Base-by-base conservation (phyloP, 2,329 filamentous ascomycete species). In the Neoascochyta sp. region DNA sequence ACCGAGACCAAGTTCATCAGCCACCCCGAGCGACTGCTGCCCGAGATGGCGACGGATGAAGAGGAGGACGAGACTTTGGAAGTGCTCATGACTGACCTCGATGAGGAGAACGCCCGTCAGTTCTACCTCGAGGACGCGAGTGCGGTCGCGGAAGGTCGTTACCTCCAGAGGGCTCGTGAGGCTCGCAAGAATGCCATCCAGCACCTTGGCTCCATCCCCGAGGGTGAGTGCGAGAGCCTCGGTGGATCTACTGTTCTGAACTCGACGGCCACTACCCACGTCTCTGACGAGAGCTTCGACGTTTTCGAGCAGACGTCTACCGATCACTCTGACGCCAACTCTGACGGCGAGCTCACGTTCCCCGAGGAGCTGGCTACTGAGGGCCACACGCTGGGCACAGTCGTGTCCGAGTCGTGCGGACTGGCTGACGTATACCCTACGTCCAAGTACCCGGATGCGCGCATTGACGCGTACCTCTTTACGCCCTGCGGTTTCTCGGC, bases 401-500 rank as follows among this genome's bases (percentile, higher is more conserved):
- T 95, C 22, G 88, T 98, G 25, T 92, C 90, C 10, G 86, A 96
- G 50, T 75, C 75, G 39, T 96, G 87, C 63, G 92, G 92, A 28
- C 76, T 98, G 26, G 83, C 88, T 11, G 82, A 88, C 41, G 81
- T 98, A 39, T 98, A 96, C 54, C 84, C 92, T 4, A 80, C 78
- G 24, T 80, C 80, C 36, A 82, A 83, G 63, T 96, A 95, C 59
- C 89, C 92, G 0, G 90, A 95, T 50, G 85, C 92, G 13, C 84
- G 86, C 36, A 86, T 98, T 46, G 92, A 98, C 51, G 87, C 92
- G 13, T 98, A 96, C 63, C 77, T 95, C 32, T 98, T 98, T 70
- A 88, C 85, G 1, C 92, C 92, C 0, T 98, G 92, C 57, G 92
- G 92, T 36, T 98, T 95, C 67, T 95, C 89, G 5, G 92, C 92